Base-by-base conservation (phyloP, 169 alveolate species). In the Cryptosporidium sp. region DNA sequence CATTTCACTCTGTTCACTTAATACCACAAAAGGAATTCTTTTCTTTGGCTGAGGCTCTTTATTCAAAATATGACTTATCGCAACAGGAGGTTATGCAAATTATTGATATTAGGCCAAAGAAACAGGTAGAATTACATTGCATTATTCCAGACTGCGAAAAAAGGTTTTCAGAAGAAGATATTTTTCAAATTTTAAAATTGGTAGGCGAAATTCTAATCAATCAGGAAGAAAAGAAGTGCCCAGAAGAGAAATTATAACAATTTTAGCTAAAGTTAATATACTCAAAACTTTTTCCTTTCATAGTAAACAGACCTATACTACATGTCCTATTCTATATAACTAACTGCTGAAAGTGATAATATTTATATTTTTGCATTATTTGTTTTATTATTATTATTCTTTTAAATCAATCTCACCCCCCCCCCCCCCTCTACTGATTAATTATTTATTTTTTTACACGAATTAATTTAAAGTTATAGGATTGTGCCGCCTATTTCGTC, bases 401-500 rank as follows among this genome's bases (percentile, higher is more conserved):
- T 56, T 5, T 4, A 7, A 0, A 21, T 2, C 18, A 16, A 12
- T 3, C 7, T 56, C 29, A 2, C 23, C 4, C 35, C 61, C 2
- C 4, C 1, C 1, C 29, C 3, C 21, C 4, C 14, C 23, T 0
- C 14, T 56, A n/a, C 1, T 23, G 18, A 5, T 6, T 53, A 23
- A 53, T n/a, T 26, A 23, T 26, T 56, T n/a, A 3, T 56, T 56
- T 23, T 23, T 56, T 16, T 56, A 10, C 35, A 9, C 14, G 48
- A 23, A 16, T 7, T 6, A 56, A 56, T 70, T 26, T 23, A 70
- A 70, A 10, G 14, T 23, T 71, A 0, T 3, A 56, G 85, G 85
- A 71, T 73, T 53, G 21, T 37, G 86, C 86, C 86, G 86, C 86
- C 58, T 60, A 60, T 73, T 53, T 53, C 53, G 86, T 73, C 86